Conservation (phyloP, 2,329 filamentous ascomycete genomes). For the Pseudocercospora crystallina region DNA sequence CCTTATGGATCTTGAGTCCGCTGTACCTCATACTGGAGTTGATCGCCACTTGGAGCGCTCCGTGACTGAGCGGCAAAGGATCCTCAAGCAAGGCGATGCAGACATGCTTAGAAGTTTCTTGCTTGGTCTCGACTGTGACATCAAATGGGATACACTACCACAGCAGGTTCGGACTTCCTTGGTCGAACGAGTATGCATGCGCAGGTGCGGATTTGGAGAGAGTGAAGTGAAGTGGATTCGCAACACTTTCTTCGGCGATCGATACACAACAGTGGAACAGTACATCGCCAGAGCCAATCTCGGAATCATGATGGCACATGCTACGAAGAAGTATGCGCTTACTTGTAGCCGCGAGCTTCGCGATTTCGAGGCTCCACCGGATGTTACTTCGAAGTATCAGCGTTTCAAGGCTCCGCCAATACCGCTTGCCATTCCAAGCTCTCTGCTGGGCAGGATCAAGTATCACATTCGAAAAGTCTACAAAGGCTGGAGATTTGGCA, state of each 20-base stretch:
- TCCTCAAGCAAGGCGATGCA: background rate
- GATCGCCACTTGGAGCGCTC: conserved; percentile 1
- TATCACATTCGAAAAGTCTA: conserved; percentile 6
- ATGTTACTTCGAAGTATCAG: conserved; percentile 3
- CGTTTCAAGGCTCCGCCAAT: conserved; percentile 2
- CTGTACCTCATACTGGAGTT: background rate
- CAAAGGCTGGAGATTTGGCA: conserved; percentile 9
- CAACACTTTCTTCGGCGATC: conserved; percentile 1
- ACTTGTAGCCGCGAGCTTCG: background rate
- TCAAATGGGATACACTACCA: conserved; percentile 53
- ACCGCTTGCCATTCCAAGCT: background rate
- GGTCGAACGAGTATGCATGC: conserved; percentile 31
- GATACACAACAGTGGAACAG: conserved; percentile 1
- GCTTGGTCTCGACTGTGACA: conserved; percentile 51
- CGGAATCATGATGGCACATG: background rate
- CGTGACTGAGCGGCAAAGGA: background rate
- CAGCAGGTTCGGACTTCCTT: conserved; percentile 48
- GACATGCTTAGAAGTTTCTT: conserved; percentile 41
- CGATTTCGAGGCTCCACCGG: background rate
- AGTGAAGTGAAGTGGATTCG: conserved; percentile 3
- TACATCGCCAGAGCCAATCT: conserved; percentile 5
- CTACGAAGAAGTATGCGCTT: conserved; percentile 2
- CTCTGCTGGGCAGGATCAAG: conserved; percentile 5
- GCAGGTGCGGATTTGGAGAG: background rate
- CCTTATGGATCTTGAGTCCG: background rate